Evolutionary conservation across 768 basidiomycete genomes (phyloP).

Genomic region (Rhizopogon vesiculosus): DNA sequence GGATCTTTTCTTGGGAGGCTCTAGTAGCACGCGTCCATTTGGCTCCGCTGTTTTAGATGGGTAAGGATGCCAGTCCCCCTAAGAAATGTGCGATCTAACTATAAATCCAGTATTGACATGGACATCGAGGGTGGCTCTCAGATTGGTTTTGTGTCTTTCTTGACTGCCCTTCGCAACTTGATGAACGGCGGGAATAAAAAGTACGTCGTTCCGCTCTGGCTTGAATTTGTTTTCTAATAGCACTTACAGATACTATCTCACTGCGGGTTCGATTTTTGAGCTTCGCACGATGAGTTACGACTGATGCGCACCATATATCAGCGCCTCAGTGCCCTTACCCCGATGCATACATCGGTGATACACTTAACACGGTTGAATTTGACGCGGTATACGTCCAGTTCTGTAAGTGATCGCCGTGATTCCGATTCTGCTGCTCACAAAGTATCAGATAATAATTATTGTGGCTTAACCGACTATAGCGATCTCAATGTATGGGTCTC

Average conservation of each 20-base stretch:
- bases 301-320: constrained; percentile 5
- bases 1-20: constrained; percentile 63
- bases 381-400: constrained; percentile 51
- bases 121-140: constrained; percentile 43
- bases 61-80: constrained; percentile 26
- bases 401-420: constrained; percentile 20
- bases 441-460: constrained; percentile 41
- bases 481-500: constrained; percentile 29
- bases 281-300: neutral
- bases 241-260: constrained; percentile 35
- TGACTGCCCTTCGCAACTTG: constrained; percentile 19
- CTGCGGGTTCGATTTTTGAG: constrained; percentile 27
- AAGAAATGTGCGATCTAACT: neutral
- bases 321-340: constrained; percentile 46
- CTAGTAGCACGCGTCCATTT: constrained; percentile 60
- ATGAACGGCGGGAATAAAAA: constrained; percentile 23
- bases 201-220: constrained; percentile 12
- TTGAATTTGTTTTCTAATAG: neutral
- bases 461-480: constrained; percentile 37
- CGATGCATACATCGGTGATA: constrained; percentile 38
- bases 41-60: constrained; percentile 70
- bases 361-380: constrained; percentile 38
- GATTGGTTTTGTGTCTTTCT: constrained; percentile 24
- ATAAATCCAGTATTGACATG: constrained; percentile 30
- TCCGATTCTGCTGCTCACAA: neutral